Conservation (phyloP, 2,329 filamentous ascomycete species). For the Xylogone sp. region DNA sequence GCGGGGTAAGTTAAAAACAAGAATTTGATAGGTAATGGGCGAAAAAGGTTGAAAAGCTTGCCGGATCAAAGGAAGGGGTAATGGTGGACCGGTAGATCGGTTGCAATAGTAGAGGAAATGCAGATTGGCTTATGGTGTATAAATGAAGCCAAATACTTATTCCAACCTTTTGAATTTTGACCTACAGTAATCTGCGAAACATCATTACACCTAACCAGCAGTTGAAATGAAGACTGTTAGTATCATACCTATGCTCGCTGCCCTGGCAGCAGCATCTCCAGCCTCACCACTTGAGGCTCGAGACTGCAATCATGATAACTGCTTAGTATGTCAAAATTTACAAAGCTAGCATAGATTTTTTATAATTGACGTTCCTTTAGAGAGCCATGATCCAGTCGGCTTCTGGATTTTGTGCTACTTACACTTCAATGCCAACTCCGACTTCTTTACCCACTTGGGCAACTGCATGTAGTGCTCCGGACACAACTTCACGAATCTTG, state of each 20-base stretch:
- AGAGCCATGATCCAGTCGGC: not conserved
- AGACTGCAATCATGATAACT: not conserved
- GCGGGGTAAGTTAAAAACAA: not conserved
- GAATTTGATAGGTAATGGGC: not conserved
- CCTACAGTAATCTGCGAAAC: not conserved
- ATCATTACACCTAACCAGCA: not conserved
- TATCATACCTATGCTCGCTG: not conserved
- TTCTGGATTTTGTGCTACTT: not conserved
- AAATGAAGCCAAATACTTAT: not conserved
- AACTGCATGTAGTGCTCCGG: not conserved
- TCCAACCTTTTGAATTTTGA: not conserved
- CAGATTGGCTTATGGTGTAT: too few relatives aligned
- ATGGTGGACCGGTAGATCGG: not conserved
- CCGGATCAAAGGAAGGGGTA: not conserved
- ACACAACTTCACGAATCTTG: not conserved
- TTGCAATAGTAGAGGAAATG: too few relatives aligned
- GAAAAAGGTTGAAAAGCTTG: not conserved
- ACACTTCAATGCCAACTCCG: not conserved
- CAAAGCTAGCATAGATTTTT: too few relatives aligned
- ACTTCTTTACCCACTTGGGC: not conserved
- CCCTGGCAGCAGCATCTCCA: not conserved
- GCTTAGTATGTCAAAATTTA: not conserved
- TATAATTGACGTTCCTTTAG: too few relatives aligned
- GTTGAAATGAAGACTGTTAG: not conserved
- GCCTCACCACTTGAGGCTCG: not conserved